Conservation (phyloP, 2,329 filamentous ascomycete species). For the Penicillium sclerotiorum region DNA sequence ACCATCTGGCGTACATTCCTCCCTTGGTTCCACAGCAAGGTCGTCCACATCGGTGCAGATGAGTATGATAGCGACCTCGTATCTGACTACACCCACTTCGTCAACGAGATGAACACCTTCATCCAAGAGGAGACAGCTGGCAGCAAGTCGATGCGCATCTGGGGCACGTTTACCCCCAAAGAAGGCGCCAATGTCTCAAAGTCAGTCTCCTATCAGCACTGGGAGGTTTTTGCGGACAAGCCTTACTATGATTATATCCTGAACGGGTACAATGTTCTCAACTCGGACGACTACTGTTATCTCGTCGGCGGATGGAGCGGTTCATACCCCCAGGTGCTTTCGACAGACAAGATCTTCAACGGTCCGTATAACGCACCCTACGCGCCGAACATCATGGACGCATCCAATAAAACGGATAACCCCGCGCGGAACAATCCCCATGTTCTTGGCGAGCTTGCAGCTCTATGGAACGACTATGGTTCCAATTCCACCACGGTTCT, state of each 20-base stretch:
- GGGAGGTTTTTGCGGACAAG: conserved; percentile 55
- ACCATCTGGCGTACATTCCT: conserved; percentile 59
- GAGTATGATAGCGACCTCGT: conserved; percentile 54
- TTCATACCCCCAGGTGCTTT: conserved; percentile 41
- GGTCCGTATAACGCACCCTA: conserved; percentile 48
- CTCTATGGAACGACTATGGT: conserved; percentile 58
- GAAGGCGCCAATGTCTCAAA: conserved; percentile 45
- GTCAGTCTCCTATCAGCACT: conserved; percentile 56
- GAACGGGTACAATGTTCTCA: conserved; percentile 55
- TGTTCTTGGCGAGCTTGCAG: conserved; percentile 51
- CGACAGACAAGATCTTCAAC: conserved; percentile 51
- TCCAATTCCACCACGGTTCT: conserved; percentile 52
- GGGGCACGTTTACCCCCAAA: conserved; percentile 56
- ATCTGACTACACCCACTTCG: conserved; percentile 56
- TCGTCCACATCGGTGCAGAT: conserved; percentile 60
- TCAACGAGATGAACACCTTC: conserved; percentile 54
- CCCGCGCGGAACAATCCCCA: conserved; percentile 41
- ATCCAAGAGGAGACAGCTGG: conserved; percentile 36
- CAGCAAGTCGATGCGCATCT: conserved; percentile 53
- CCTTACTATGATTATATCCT: conserved; percentile 52
- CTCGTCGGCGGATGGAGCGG: conserved; percentile 53
- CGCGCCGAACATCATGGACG: conserved; percentile 53
- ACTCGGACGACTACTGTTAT: conserved; percentile 56
- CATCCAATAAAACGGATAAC: conserved; percentile 51
- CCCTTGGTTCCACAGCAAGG: conserved; percentile 60